Conservation (phyloP, 2,329 filamentous ascomycete species). For the Trichoderma sp. region DNA sequence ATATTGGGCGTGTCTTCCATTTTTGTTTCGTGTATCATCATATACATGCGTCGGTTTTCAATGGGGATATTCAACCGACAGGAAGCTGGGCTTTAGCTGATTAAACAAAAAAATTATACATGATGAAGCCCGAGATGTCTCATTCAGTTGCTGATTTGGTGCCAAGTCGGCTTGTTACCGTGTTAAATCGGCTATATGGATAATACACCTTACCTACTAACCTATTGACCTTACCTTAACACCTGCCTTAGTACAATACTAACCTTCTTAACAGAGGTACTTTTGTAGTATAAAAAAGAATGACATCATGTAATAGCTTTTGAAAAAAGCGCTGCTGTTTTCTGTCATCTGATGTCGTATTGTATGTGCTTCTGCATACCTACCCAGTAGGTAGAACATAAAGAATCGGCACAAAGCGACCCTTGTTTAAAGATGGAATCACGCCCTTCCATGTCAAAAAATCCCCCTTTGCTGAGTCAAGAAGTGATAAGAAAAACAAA, state of each 20-base stretch:
- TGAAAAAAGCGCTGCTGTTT: too few relatives aligned
- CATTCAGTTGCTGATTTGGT: neutral
- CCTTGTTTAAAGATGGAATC: too few relatives aligned
- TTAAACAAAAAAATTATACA: neutral
- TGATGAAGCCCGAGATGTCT: neutral
- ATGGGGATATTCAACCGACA: neutral
- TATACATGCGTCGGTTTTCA: neutral
- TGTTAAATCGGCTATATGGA: neutral
- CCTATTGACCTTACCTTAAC: neutral
- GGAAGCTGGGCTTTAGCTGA: neutral
- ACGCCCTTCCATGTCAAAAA: neutral
- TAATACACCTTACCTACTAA: neutral
- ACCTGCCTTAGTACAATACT: neutral
- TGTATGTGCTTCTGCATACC: neutral
- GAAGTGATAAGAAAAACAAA: neutral
- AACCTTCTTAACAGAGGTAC: neutral
- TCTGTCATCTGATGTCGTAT: neutral
- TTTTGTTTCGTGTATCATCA: constrained; percentile 2
- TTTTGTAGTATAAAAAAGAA: neutral
- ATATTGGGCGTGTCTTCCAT: neutral
- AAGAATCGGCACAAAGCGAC: neutral
- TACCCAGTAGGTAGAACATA: too few relatives aligned
- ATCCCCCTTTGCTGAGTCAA: neutral
- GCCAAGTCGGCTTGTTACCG: neutral
- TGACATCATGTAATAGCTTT: too few relatives aligned